Conservation (phyloP, 2,329 filamentous ascomycete species). For the Fonsecaea monophora region DNA sequence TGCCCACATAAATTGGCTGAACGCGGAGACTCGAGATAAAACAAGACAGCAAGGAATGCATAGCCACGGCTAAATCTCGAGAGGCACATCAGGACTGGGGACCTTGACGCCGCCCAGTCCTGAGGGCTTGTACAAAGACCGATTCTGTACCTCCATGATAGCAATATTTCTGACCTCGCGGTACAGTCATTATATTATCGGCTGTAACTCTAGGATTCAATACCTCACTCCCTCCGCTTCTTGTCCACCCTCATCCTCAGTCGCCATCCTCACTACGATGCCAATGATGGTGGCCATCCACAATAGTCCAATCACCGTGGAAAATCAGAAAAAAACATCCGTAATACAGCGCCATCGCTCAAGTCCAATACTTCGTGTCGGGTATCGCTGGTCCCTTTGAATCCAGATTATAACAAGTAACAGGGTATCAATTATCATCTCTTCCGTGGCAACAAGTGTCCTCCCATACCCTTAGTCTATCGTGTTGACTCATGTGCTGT, state of each 20-base stretch:
- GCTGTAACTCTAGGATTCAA: background rate
- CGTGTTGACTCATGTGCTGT: background rate
- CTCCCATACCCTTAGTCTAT: background rate
- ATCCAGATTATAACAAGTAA: conserved; percentile 15
- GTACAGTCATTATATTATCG: background rate
- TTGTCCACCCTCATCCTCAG: background rate
- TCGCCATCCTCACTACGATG: background rate
- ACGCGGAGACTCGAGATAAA: too few species aligned
- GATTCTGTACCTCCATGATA: background rate
- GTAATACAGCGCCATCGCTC: conserved; percentile 24
- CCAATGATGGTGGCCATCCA: background rate
- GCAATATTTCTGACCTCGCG: background rate
- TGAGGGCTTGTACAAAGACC: background rate
- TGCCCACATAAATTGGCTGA: too few species aligned
- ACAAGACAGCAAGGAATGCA: background rate
- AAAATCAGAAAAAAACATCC: background rate
- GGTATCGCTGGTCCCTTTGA: conserved; percentile 19
- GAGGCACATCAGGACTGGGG: background rate
- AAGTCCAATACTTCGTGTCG: conserved; percentile 11
- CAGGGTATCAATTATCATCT: conserved; percentile 20
- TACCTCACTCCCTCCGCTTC: background rate
- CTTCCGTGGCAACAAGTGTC: conserved; percentile 9
- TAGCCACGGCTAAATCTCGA: background rate
- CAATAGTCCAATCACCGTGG: background rate
- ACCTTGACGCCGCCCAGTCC: background rate